Evolutionary conservation across 2,329 filamentous ascomycete species (phyloP).

Genomic region (Chaetomiaceae sp.): DNA sequence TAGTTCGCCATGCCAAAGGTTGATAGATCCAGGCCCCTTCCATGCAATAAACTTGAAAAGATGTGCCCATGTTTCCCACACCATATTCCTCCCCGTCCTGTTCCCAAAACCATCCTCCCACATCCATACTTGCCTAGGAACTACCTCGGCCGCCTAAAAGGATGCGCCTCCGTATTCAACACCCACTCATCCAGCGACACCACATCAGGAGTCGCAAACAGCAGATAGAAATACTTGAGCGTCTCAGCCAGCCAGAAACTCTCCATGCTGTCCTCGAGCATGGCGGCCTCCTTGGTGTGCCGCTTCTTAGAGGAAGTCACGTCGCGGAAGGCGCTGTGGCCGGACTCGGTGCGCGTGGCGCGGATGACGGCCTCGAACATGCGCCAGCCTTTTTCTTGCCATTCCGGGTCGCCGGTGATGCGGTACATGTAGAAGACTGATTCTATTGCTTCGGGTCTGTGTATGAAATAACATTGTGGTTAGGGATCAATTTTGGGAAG

Average conservation of each 20-base stretch:
- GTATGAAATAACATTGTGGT: constrained; percentile 1
- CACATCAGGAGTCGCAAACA: constrained; percentile 66
- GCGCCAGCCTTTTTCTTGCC: constrained; percentile 78
- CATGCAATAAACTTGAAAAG: not conserved
- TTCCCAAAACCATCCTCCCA: not conserved
- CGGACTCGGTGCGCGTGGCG: constrained; percentile 61
- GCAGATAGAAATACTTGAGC: constrained; percentile 84
- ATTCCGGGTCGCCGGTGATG: constrained; percentile 71
- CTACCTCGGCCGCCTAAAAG: constrained; percentile 45
- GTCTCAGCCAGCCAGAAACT: constrained; percentile 91
- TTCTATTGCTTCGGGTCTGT: constrained; percentile 78
- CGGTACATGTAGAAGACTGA: constrained; percentile 88
- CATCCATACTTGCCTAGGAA: too few species aligned
- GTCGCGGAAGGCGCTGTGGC: constrained; percentile 66
- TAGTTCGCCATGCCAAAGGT: constrained; percentile 2
- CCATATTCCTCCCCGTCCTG: too few species aligned
- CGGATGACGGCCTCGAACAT: constrained; percentile 74
- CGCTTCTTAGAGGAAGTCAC: constrained; percentile 38
- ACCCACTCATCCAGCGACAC: constrained; percentile 66
- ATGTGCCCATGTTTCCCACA: not conserved
- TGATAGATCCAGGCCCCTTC: not conserved
- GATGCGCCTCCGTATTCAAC: constrained; percentile 60
- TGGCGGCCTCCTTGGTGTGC: not conserved
- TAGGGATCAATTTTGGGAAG: too few species aligned
- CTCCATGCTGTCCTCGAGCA: constrained; percentile 63